Base-by-base conservation (phyloP, 768 basidiomycete genomes). In the Cyclocybe cylindracea region DNA sequence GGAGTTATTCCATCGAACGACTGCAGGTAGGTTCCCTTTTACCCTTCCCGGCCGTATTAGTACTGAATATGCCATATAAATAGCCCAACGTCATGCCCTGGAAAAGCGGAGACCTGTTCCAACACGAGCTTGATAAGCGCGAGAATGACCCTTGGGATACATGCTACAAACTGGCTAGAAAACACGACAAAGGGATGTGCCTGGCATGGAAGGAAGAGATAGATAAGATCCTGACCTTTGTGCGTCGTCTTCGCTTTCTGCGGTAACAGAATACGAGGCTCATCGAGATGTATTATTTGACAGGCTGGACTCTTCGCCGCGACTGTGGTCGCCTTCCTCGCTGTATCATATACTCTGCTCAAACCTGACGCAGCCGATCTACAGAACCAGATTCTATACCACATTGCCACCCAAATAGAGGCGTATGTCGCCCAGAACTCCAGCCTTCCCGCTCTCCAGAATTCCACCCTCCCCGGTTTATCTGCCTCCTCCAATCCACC, bases 251-350 rank as follows among this genome's bases (percentile, higher is more conserved):
- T 39, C 37, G 18, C 7, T 13, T 36, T 18, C 14, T 19, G 7
- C 34, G 34, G 10, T 41, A 9, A 32, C n/a, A 24, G 24, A 24
- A 24, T 24, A 24, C 5, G 24, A 24, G 13, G 24, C 24, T 24
- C 31, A 50, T 32, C 11, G 45, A 43, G 7, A 5, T 33, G 41
- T 32, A 29, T 24, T 2, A 24, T 24, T 24, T 32, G 4, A 11
- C 10, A 74, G 71, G 64, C 70, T 39, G 73, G 73, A 65, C 58
- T 74, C 4, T 74, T 74, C 55, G 71, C 70, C n/a, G 66, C 70
- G 3, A 65, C 66, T 1, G 59, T 70, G 18, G 68, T 66, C 6
- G 60, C 71, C 6, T 74, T 74, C 47, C 64, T 67, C 7, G 60
- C 70, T 10, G 62, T 69, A 48, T 67, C 65, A 16, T 65, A 71